A percentile compares a stretch with the other conserved stretches of the same genome.
phyloP scores from a whole-genome alignment of 495 filamentous ascomycete genomes.

The Symbiotaphrina buchneri region DNA sequence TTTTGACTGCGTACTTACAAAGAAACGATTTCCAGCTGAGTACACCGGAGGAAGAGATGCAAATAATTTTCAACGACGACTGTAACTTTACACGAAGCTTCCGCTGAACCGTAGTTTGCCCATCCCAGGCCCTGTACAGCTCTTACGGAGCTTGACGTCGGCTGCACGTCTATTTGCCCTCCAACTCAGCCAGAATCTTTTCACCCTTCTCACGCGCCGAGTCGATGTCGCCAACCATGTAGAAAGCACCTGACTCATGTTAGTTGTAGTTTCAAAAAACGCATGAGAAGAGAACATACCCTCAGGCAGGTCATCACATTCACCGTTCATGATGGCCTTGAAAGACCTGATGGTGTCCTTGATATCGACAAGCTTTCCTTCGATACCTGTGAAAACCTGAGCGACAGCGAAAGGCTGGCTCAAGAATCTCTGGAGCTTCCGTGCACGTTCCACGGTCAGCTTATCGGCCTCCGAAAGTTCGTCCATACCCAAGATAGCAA shows the following conservation, averaged over 20 bases:
- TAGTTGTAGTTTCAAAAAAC: conserved; percentile 4
- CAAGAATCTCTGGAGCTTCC: conserved; percentile 99
- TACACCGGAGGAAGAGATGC: no score
- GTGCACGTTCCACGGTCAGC: conserved; percentile 98
- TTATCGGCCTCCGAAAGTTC: conserved; percentile 97
- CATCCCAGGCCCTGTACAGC: no score
- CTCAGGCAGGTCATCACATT: conserved; percentile 90
- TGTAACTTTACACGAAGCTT: no score
- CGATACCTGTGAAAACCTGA: conserved; percentile 95
- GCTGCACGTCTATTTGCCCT: no score
- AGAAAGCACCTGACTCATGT: conserved; percentile 43
- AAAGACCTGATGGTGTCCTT: conserved; percentile 96
- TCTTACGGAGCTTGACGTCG: no score
- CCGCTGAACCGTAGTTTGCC: no score
- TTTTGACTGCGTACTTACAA: no score
- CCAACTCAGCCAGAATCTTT: conserved; percentile 95
- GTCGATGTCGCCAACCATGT: conserved; percentile 94
- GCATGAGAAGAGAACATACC: conserved; percentile 18
- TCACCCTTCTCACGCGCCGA: conserved; percentile 91
- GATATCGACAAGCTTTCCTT: conserved; percentile 88
- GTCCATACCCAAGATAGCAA: conserved; percentile 99
- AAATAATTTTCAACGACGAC: no score
- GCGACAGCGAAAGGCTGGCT: conserved; percentile 97
- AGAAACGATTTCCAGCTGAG: no score
- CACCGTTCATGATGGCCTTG: conserved; percentile 92